Base-by-base conservation (phyloP, 805 yeast genomes). In the Spathaspora boniae region DNA sequence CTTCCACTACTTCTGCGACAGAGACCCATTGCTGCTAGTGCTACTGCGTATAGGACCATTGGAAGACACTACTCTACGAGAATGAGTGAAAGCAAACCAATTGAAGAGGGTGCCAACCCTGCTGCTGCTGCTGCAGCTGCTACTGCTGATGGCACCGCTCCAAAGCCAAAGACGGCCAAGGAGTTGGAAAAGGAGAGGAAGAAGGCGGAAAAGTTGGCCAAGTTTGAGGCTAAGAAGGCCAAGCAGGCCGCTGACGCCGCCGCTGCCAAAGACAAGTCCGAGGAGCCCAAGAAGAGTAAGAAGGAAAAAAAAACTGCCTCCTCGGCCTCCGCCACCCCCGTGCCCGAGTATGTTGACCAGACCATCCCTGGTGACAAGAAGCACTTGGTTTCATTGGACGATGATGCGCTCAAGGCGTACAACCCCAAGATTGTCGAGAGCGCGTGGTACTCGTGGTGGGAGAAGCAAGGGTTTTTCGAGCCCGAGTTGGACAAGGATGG, bases 361-460 rank as follows among this genome's bases (percentile, higher is more conserved):
- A 93, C 98, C 31, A 74, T 70, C 32, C 79, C 85, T 3, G 98
- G 98, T 43, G 95, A 88, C 52, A 93, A 91, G 78, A 93, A 93
- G 68, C 62, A 81, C 22, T 75, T 93, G 40, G 83, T 79, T n/a
- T 75, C 87, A 23, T 74, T 93, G 35, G 96, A 91, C 28, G 95
- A 89, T 57, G 89, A 96, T 16, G 80, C 97, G 15, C 78, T 93
- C 58, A 89, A 93, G 63, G 91, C 98, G 7, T 93, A 93, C 63
- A 85, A 78, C 53, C 98, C 98, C 22, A 76, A 78, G 50, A 83
- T 82, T 50, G 97, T 93, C 31, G 98, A 93, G 65, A 82, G 94
- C 38, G 86, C 96, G 9, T 93, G 98, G 98, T 91, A 91, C 65
- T 78, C 76, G 14, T 93, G 98, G 98, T 93, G 98, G 98, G 82